A percentile compares a stretch with the other conserved stretches of the same genome.
These are phyloP conservation scores for Chimonanthus praecox DNA, from an alignment of 164 flowering plant genomes.

Conservation along the genomic window DNA sequence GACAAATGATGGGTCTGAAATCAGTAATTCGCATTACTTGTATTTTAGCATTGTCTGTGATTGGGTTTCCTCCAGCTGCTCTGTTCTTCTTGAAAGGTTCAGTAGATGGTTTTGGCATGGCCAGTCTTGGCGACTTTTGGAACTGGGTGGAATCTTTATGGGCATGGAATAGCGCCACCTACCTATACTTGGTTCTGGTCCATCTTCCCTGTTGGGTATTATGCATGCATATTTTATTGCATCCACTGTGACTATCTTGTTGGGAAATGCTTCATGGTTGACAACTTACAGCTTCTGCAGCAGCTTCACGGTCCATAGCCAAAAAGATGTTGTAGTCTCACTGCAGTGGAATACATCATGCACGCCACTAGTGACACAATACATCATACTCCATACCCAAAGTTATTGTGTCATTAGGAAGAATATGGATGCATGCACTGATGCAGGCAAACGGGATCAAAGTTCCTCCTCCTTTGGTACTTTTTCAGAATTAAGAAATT, in stretches of 20 bases:
- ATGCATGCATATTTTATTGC: conserved; percentile 20
- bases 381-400: background rate
- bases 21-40: conserved; percentile 29
- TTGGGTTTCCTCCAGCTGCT: conserved; percentile 58
- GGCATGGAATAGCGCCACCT: conserved; percentile 94
- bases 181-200: conserved; percentile 63
- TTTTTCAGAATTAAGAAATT: background rate
- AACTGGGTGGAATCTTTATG: conserved; percentile 80
- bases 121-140: conserved; percentile 67
- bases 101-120: conserved; percentile 31
- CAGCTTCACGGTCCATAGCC: background rate
- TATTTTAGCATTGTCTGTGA: conserved; percentile 40
- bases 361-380: background rate
- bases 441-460: background rate
- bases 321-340: background rate
- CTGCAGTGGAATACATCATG: background rate
- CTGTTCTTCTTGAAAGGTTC: conserved; percentile 44
- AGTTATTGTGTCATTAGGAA: background rate
- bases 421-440: background rate
- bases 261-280: background rate
- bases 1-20: conserved; percentile 22
- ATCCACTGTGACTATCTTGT: conserved; percentile 10
- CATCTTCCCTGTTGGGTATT: conserved; percentile 46
- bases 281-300: background rate
- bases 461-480: background rate